phyloP scores from a whole-genome alignment of 345 rosid species.

The Dovyalis caffra region DNA sequence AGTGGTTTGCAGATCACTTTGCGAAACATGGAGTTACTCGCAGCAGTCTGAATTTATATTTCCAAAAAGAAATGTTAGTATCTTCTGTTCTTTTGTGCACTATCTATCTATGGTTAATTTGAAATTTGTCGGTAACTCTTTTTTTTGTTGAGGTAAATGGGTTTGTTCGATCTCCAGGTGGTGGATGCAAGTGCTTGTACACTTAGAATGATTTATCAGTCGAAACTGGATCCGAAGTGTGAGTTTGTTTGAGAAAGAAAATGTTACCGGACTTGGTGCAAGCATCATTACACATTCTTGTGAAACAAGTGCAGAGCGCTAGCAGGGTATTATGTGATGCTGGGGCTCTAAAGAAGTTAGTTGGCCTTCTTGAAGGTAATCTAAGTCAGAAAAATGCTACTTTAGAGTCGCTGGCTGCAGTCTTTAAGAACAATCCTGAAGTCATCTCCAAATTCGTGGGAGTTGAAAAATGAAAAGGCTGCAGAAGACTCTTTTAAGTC shows the following conservation, averaged over 20 bases:
- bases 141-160: background rate
- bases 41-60: background rate
- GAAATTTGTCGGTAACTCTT: background rate
- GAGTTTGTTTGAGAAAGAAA: constrained; percentile 66
- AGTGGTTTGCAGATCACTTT: no score
- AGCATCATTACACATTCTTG: constrained; percentile 79
- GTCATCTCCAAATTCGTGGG: constrained; percentile 52
- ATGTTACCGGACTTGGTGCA: constrained; percentile 80
- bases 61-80: no score
- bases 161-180: constrained; percentile 47
- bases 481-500: constrained; percentile 65
- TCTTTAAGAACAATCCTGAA: constrained; percentile 58
- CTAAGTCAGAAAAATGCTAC: constrained; percentile 71
- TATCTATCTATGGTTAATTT: background rate
- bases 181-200: constrained; percentile 86
- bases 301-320: constrained; percentile 57
- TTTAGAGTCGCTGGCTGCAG: constrained; percentile 69
- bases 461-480: constrained; percentile 51
- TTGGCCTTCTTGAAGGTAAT: constrained; percentile 66
- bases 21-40: no score
- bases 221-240: constrained; percentile 72
- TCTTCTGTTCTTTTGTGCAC: no score
- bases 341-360: constrained; percentile 62
- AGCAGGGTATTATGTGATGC: constrained; percentile 59
- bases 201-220: constrained; percentile 80